phyloP scores from a whole-genome alignment of 2,329 filamentous ascomycete genomes.

The Dactylellina drechsleri region DNA sequence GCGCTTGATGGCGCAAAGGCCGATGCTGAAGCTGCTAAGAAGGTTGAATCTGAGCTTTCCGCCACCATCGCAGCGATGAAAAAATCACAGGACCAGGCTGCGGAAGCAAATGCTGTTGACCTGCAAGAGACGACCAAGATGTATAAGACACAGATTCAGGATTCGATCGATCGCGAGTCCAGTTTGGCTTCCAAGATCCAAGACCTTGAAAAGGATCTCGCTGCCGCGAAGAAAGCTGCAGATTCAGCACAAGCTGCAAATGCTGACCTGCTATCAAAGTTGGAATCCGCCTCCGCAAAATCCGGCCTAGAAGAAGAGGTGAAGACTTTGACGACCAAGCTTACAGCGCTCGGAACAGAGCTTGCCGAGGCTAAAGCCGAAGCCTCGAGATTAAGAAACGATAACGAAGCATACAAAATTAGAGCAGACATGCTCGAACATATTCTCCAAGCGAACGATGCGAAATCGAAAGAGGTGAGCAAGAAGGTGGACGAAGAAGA shows the following conservation, averaged over 20 bases:
- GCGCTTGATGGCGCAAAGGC: constrained; percentile 34
- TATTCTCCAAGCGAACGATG: constrained; percentile 45
- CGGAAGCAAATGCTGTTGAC: constrained; percentile 48
- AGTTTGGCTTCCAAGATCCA: constrained; percentile 14
- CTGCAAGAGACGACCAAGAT: constrained; percentile 52
- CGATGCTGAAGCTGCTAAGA: constrained; percentile 39
- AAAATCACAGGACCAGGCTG: constrained; percentile 46
- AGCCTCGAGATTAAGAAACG: constrained; percentile 33
- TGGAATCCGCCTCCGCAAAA: constrained; percentile 20
- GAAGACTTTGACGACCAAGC: constrained; percentile 14
- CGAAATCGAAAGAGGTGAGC: constrained; percentile 51
- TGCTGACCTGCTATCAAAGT: constrained; percentile 15
- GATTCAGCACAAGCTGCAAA: constrained; percentile 33
- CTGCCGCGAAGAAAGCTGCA: constrained; percentile 22
- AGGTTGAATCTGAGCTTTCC: constrained; percentile 34
- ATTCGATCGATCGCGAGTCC: constrained; percentile 28
- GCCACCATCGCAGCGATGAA: constrained; percentile 28
- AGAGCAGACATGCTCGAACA: constrained; percentile 45
- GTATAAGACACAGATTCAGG: constrained; percentile 46
- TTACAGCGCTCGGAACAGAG: constrained; percentile 33
- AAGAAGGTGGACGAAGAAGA: constrained; percentile 51
- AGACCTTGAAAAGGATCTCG: constrained; percentile 23
- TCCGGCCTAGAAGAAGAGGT: constrained; percentile 33
- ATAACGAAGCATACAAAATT: constrained; percentile 37
- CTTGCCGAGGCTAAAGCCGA: constrained; percentile 47